Evolutionary conservation across 176 grass and related monocot species (phyloP), one percentile per base, ranked within the genome.

Genomic region (Aegilops umbellulata): DNA sequence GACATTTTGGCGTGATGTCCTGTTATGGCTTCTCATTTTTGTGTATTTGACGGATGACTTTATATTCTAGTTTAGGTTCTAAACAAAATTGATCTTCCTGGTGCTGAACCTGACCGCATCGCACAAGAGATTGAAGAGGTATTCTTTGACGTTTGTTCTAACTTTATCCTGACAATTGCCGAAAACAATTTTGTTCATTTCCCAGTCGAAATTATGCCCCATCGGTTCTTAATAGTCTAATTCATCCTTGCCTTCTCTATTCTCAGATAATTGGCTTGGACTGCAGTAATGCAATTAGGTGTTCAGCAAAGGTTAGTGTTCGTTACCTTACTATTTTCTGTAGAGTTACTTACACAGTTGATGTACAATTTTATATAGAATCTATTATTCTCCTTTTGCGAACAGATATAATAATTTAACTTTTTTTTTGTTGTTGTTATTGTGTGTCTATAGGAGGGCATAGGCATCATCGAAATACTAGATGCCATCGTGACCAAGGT

Each of bases 31-130:
- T 89, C 46, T 89, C 44, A 68, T 60, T 71, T 83, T 77, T 42
- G 73, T 73, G 8, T 87, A 66, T 87, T 81, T 78, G 27, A 78
- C 49, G 64, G 49, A 85, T 85, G 36, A 67, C 46, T 67, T 53
- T 87, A 27, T 76, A 22, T 80, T 88, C 41, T 90, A 75, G 58
- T 88, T 82, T 83, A 98, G 95, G 93, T 98, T 82, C 91, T 98
- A 89, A 98, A 98, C 82, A 98, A 98, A 92, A 98, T 98, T 90
- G 95, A 98, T 88, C 92, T 98, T 86, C 95, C 95, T 90, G 95
- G 95, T 79, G 95, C 95, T 86, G 95, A 95, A 81, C 95, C 95
- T 66, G 93, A 98, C 77, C 90, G 91, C 70, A 90, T 95, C 15
- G 86, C 93, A 1, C 73, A 65, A 66, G 95, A 98, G 82, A 95